Evolutionary conservation across 345 rosid species (phyloP), one percentile per base, ranked within the genome.

Genomic region (Sisymbrium irio): DNA sequence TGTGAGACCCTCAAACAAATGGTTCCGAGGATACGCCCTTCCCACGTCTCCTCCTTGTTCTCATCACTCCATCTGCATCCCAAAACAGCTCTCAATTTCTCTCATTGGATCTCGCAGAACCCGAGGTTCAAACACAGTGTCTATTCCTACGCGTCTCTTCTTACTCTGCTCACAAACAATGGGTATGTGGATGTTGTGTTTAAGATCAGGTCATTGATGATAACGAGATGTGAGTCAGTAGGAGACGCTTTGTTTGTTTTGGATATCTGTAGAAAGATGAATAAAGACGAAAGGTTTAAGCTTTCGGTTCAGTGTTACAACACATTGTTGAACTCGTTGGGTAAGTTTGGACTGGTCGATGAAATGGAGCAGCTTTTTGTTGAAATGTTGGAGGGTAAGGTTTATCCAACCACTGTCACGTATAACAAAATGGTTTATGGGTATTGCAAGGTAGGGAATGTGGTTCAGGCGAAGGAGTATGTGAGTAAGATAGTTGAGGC

Each of bases 371-470:
- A 81, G 17, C 77, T 90, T 62, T 85, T 73, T 67, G 9, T 11
- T 9, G 90, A 84, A 19, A 85, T 88, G 92, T 36, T 83, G 64
- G 74, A 67, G 35, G 83, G 78, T 18, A 73, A 80, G 82, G 73
- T 90, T 62, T 39, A 33, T 14, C 97, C 92, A 0, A 82, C 87
- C 70, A 80, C 87, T 5, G 75, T 75, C 63, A 88, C 97, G 0
- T 85, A 85, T 27, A 90, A 90, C 67, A 87, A 90, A 4, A 84
- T 90, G 94, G 85, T 90, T 32, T 87, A 84, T 74, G 97, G 71
- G 22, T 88, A 81, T 80, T 88, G 94, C 46, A 85, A 86, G 81
- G 1, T 85, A 18, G 94, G 92, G 36, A 84, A 90, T 80, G 76
- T 90, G 20, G 85, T 41, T 7, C 85, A 75, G 85, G 97, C 89